phyloP scores from a whole-genome alignment of 257 asterid species.

The Rehmannia glutinosa region DNA sequence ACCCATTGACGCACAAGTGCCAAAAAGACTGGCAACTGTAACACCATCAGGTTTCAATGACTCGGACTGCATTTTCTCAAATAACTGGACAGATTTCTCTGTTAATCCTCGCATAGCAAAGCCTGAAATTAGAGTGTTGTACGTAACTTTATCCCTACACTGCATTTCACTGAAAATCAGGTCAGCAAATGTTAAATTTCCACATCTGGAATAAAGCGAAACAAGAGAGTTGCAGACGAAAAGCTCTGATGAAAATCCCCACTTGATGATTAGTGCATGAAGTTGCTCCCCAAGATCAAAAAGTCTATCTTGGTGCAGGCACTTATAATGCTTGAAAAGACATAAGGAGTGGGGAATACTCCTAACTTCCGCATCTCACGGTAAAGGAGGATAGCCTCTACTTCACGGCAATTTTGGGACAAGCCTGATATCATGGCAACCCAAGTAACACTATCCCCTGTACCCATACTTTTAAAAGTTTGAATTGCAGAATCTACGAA shows the following conservation, averaged over 20 bases:
- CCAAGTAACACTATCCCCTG: slow-evolving; percentile 76
- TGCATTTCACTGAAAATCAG: slow-evolving; percentile 60
- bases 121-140: slow-evolving; percentile 80
- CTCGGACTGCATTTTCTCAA: slow-evolving; percentile 57
- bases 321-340: slow-evolving; percentile 75
- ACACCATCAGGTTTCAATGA: slow-evolving; percentile 67
- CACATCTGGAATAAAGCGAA: slow-evolving; percentile 61
- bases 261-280: slow-evolving; percentile 62
- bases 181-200: slow-evolving; percentile 47
- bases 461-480: slow-evolving; percentile 42
- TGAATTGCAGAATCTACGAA: slow-evolving; percentile 47
- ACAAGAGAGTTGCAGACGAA: slow-evolving; percentile 79
- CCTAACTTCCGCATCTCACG: slow-evolving; percentile 68
- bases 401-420: slow-evolving; percentile 44
- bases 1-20: slow-evolving; percentile 56
- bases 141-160: slow-evolving; percentile 54
- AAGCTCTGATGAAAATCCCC: slow-evolving; percentile 70
- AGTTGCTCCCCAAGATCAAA: slow-evolving; percentile 64
- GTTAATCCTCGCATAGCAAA: slow-evolving; percentile 53
- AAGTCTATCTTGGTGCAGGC: slow-evolving; percentile 59
- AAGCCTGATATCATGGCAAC: slow-evolving; percentile 85
- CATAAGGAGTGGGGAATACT: slow-evolving; percentile 75
- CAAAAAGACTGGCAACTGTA: slow-evolving; percentile 68
- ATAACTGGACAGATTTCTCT: slow-evolving; percentile 56
- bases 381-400: slow-evolving; percentile 54